These are phyloP conservation scores for Ceratobasidium sp. DNA, from an alignment of 1,284 basidiomycete species.

Conservation along the genomic window DNA sequence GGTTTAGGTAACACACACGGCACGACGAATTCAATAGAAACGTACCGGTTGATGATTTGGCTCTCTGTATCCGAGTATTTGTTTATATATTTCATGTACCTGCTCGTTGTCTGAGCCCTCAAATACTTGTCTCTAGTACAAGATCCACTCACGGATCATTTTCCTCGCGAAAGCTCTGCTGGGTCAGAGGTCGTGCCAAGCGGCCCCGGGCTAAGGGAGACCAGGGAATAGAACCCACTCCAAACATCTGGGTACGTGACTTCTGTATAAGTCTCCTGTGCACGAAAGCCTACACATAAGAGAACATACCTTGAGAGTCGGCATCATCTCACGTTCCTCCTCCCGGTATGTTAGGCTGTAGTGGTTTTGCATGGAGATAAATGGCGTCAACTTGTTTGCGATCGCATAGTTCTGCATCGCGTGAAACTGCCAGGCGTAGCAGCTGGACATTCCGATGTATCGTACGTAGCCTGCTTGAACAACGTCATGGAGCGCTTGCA, in stretches of 20 bases:
- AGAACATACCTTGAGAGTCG: conserved; percentile 40
- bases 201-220: conserved; percentile 19
- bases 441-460: conserved; percentile 61
- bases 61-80: conserved; percentile 10
- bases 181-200: conserved; percentile 5
- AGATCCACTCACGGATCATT: background rate
- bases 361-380: conserved; percentile 62
- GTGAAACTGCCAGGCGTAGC: conserved; percentile 52
- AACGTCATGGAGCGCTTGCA: conserved; percentile 63
- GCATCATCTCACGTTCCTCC: conserved; percentile 56
- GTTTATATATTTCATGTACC: background rate
- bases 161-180: conserved; percentile 47
- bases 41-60: conserved; percentile 16
- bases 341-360: conserved; percentile 51
- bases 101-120: background rate
- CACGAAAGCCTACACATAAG: background rate
- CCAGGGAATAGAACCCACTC: conserved; percentile 44
- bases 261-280: conserved; percentile 42
- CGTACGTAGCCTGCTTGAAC: conserved; percentile 59
- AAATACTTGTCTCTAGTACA: background rate
- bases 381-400: conserved; percentile 57
- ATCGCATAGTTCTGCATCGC: conserved; percentile 55
- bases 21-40: background rate
- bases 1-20: background rate
- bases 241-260: conserved; percentile 49